Evolutionary conservation across 2,329 filamentous ascomycete species (phyloP).

Genomic region (Aureobasidium pullulans): DNA sequence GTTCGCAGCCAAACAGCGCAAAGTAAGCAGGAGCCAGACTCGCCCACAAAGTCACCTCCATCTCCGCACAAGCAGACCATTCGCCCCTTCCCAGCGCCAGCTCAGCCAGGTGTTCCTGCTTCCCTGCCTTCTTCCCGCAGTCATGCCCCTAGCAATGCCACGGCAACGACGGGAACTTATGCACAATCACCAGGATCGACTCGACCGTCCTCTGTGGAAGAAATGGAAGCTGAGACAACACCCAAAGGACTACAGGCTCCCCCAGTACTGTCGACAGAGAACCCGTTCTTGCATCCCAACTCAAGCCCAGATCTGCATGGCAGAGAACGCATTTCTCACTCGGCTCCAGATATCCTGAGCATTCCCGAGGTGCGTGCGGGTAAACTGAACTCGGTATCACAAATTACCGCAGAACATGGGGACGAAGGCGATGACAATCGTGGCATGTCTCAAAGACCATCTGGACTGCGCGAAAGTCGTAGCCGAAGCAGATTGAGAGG

Average conservation of each 20-base stretch:
- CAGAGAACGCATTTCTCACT: constrained; percentile 5
- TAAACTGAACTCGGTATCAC: constrained; percentile 2
- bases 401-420: not conserved
- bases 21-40: constrained; percentile 1
- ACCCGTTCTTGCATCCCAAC: constrained; percentile 12
- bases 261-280: constrained; percentile 11
- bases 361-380: constrained; percentile 2
- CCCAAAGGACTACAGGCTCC: constrained; percentile 17
- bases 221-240: constrained; percentile 22
- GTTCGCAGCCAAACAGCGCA: constrained; percentile 16
- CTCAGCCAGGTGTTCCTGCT: constrained; percentile 13
- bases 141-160: constrained; percentile 27
- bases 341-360: constrained; percentile 7
- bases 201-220: constrained; percentile 27
- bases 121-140: constrained; percentile 26
- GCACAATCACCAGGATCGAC: constrained; percentile 25
- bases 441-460: not conserved
- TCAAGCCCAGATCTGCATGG: constrained; percentile 3
- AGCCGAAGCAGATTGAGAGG: constrained; percentile 29
- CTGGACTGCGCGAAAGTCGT: constrained; percentile 21
- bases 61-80: constrained; percentile 1
- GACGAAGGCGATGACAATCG: not conserved
- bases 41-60: not conserved
- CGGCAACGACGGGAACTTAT: constrained; percentile 21
- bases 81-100: not conserved